phyloP scores from a whole-genome alignment of 1,284 basidiomycete genomes.

The Malassezia equina region DNA sequence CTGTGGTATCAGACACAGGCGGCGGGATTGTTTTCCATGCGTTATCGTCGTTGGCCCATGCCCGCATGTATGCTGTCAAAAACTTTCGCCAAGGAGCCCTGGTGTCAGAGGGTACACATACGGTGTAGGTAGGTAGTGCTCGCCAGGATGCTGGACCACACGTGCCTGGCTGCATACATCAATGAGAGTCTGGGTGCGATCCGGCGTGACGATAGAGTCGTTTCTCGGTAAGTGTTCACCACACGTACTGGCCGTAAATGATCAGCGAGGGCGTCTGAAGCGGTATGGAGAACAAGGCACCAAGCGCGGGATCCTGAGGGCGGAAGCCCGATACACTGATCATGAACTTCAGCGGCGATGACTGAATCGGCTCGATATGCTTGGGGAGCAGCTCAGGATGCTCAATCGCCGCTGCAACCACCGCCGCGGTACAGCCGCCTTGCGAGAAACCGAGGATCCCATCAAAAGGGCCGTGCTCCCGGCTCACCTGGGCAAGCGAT shows the following conservation, averaged over 20 bases:
- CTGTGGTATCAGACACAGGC: not conserved
- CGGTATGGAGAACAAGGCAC: slow-evolving; percentile 28
- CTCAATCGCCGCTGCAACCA: slow-evolving; percentile 39
- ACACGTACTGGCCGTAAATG: slow-evolving; percentile 22
- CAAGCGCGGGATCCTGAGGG: slow-evolving; percentile 24
- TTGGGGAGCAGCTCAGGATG: slow-evolving; percentile 28
- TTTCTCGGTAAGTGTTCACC: not conserved
- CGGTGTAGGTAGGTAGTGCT: slow-evolving; percentile 42
- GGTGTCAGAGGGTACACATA: slow-evolving; percentile 6
- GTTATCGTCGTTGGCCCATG: slow-evolving; percentile 16
- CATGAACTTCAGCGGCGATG: slow-evolving; percentile 32
- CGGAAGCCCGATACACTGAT: slow-evolving; percentile 42
- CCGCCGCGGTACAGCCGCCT: slow-evolving; percentile 31
- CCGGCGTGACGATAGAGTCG: slow-evolving; percentile 8
- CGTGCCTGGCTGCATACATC: slow-evolving; percentile 28
- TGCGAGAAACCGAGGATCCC: slow-evolving; percentile 43
- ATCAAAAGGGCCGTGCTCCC: slow-evolving; percentile 40
- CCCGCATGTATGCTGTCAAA: slow-evolving; percentile 32
- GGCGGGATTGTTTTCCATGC: slow-evolving; percentile 5
- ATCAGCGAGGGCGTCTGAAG: slow-evolving; percentile 38
- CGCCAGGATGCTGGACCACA: slow-evolving; percentile 43
- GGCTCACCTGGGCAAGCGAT: slow-evolving; percentile 29
- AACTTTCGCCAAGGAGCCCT: slow-evolving; percentile 45
- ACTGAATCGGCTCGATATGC: slow-evolving; percentile 19
- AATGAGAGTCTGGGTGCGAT: slow-evolving; percentile 32